Conservation (phyloP, 345 rosid genomes). For the Lepidium sativum region DNA sequence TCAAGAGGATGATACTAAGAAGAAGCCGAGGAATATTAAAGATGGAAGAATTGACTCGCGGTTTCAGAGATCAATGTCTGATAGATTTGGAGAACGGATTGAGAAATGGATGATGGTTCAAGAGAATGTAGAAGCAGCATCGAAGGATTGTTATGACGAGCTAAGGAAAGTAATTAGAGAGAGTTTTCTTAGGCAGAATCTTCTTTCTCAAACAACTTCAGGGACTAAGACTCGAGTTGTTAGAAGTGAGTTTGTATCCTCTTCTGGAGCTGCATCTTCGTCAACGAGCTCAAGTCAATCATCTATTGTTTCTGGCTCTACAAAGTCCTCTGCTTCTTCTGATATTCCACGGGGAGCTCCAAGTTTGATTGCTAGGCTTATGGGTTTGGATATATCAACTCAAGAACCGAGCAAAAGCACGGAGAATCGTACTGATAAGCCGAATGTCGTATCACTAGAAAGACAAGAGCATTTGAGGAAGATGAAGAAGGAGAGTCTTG, state of each 20-base stretch:
- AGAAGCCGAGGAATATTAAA: constrained; percentile 32
- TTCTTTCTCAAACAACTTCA: constrained; percentile 21
- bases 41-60: constrained; percentile 28
- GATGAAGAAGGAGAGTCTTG: constrained; percentile 41
- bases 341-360: constrained; percentile 28
- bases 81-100: constrained; percentile 27
- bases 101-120: constrained; percentile 22
- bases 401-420: constrained; percentile 25
- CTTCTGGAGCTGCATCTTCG: constrained; percentile 36
- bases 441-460: constrained; percentile 21
- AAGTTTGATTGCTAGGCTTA: constrained; percentile 76
- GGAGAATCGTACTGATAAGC: constrained; percentile 28
- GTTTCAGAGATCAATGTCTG: constrained; percentile 30
- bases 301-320: constrained; percentile 34
- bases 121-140: constrained; percentile 42
- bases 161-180: constrained; percentile 48
- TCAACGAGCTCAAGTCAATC: constrained; percentile 65
- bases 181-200: constrained; percentile 58
- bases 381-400: constrained; percentile 76
- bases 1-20: constrained; percentile 67
- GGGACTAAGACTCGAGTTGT: constrained; percentile 22
- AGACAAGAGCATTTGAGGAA: constrained; percentile 22
- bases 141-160: constrained; percentile 53
- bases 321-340: constrained; percentile 29
- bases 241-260: constrained; percentile 30